Evolutionary conservation across 208 protist species (phyloP).

Genomic region (Porcisia deanei): DNA sequence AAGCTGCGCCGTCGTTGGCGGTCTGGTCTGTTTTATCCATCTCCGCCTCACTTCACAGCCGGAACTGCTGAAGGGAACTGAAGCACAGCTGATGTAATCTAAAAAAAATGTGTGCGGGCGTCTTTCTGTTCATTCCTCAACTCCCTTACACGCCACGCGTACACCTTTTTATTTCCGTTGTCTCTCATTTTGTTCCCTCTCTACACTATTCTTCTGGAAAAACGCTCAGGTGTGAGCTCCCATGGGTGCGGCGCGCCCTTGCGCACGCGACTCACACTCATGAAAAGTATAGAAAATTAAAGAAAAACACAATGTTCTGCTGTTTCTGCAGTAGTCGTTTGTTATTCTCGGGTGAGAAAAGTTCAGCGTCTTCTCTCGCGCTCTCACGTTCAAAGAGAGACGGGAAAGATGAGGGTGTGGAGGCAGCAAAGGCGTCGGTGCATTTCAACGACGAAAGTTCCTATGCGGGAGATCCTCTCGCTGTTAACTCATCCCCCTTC

Average conservation of each 20-base stretch:
- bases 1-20: background rate
- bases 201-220: background rate
- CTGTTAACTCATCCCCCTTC: background rate
- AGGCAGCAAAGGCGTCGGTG: background rate
- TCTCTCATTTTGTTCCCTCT: conserved; percentile 4
- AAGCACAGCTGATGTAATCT: conserved; percentile 10
- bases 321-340: background rate
- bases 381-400: background rate
- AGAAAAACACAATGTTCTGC: background rate
- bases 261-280: background rate
- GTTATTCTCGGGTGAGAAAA: background rate
- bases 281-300: background rate
- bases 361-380: background rate
- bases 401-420: background rate
- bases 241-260: background rate
- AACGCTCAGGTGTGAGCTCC: background rate
- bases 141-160: background rate
- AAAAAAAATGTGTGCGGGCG: background rate
- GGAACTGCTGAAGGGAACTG: background rate
- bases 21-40: background rate
- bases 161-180: background rate
- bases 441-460: background rate
- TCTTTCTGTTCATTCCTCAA: background rate
- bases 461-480: background rate
- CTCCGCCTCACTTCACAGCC: background rate